A percentile compares a stretch with the other conserved stretches of the same genome.
These are phyloP conservation scores for Fusarium brevicatenulatum DNA, from an alignment of 2,329 filamentous ascomycete genomes.

Conservation along the genomic window DNA sequence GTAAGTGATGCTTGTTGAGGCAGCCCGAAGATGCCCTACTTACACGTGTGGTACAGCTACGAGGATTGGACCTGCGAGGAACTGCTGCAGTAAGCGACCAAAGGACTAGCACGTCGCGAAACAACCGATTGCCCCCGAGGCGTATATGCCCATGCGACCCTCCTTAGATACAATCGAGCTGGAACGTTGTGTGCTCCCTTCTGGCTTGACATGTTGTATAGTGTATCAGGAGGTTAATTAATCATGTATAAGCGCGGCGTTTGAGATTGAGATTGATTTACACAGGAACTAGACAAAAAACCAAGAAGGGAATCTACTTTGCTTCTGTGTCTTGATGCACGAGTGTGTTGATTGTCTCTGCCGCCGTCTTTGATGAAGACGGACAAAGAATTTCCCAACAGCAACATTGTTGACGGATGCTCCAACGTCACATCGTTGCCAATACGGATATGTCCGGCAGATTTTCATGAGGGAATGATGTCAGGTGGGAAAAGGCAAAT, in stretches of 20 bases:
- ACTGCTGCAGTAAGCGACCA: conserved; percentile 69
- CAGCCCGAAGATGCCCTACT: not conserved
- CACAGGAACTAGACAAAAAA: conserved; percentile 46
- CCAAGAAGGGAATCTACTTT: conserved; percentile 36
- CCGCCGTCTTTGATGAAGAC: conserved; percentile 1
- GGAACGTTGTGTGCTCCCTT: conserved; percentile 30
- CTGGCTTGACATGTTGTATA: conserved; percentile 29
- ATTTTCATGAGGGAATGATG: conserved; percentile 17
- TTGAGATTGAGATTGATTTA: conserved; percentile 46
- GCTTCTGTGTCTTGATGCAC: conserved; percentile 28
- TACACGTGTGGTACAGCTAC: conserved; percentile 68
- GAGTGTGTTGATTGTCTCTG: conserved; percentile 18
- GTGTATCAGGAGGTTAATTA: conserved; percentile 40
- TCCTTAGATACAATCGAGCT: conserved; percentile 41
- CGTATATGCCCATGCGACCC: conserved; percentile 43
- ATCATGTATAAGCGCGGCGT: conserved; percentile 52
- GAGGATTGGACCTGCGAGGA: conserved; percentile 99
- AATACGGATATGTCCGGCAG: not conserved
- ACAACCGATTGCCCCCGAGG: conserved; percentile 33
- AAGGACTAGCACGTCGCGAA: conserved; percentile 20
- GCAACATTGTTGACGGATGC: not conserved
- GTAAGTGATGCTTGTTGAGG: conserved; percentile 63
- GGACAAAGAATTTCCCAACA: not conserved
- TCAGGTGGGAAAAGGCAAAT: conserved; percentile 11
- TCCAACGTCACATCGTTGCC: conserved; percentile 7